Conservation (phyloP, 2,329 filamentous ascomycete genomes). For the Hypoxylon sp. region DNA sequence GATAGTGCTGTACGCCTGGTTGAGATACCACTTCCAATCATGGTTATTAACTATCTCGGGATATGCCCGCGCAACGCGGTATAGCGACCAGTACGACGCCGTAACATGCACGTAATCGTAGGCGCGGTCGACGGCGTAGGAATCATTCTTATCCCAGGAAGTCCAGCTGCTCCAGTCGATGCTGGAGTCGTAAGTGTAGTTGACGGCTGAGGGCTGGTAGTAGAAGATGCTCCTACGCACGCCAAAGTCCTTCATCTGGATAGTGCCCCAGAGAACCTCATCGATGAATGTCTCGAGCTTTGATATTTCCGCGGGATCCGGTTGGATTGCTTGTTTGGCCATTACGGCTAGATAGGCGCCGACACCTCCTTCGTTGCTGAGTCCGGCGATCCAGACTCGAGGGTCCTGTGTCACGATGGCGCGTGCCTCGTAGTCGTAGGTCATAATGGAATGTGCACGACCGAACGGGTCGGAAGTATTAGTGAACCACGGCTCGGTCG, state of each 20-base stretch:
- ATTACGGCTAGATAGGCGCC: constrained; percentile 68
- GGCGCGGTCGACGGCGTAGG: constrained; percentile 63
- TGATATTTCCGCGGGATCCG: constrained; percentile 61
- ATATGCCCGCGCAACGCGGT: constrained; percentile 65
- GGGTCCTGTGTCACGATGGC: constrained; percentile 60
- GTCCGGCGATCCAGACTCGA: constrained; percentile 70
- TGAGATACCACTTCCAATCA: constrained; percentile 67
- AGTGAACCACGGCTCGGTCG: constrained; percentile 65
- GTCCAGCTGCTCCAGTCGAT: constrained; percentile 65
- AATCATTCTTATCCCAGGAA: constrained; percentile 63
- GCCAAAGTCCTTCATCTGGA: constrained; percentile 62
- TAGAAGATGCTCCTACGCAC: constrained; percentile 70
- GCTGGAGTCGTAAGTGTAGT: constrained; percentile 59
- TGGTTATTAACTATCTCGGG: constrained; percentile 58
- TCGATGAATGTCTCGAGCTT: constrained; percentile 68
- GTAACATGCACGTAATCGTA: constrained; percentile 72
- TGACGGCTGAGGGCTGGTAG: constrained; percentile 62
- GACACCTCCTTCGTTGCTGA: constrained; percentile 71
- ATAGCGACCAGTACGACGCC: constrained; percentile 69
- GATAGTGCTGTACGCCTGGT: constrained; percentile 66
- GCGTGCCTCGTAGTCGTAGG: constrained; percentile 65
- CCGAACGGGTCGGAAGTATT: constrained; percentile 66
- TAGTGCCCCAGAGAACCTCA: constrained; percentile 62
- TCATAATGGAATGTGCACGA: constrained; percentile 67
- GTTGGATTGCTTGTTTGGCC: constrained; percentile 67